phyloP scores from a whole-genome alignment of 352 stramenopile species.

The Paralagenidium karlingii region DNA sequence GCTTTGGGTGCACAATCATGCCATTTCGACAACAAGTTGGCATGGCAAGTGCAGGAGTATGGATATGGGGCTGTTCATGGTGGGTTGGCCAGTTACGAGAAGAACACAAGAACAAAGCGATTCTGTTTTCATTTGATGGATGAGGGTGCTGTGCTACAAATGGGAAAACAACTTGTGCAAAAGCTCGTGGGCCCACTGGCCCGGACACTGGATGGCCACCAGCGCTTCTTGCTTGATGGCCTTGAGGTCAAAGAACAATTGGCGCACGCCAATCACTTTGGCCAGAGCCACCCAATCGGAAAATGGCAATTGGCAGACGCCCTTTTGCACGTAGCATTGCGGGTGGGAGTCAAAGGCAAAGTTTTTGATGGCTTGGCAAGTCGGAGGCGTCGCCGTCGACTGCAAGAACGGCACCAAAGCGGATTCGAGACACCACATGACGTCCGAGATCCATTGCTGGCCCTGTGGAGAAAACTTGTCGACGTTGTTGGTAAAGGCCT shows the following conservation, averaged over 20 bases:
- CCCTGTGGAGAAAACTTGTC: constrained; percentile 11
- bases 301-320: constrained; percentile 13
- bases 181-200: constrained; percentile 9
- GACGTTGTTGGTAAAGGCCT: constrained; percentile 9
- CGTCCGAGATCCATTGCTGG: constrained; percentile 14
- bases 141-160: no score
- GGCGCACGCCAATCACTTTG: constrained; percentile 14
- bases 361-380: constrained; percentile 10
- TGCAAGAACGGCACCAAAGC: constrained; percentile 10
- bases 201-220: constrained; percentile 6
- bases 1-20: no score
- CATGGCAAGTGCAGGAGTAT: no score
- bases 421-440: constrained; percentile 15
- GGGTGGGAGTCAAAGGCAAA: constrained; percentile 19
- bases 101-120: no score
- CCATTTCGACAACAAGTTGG: no score
- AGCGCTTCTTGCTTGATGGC: constrained; percentile 11
- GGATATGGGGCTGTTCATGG: no score
- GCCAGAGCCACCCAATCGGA: constrained; percentile 11
- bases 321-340: constrained; percentile 13
- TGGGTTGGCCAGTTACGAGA: no score
- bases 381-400: background rate
- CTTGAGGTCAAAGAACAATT: constrained; percentile 12
- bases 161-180: constrained; percentile 3
- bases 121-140: no score